Conservation (phyloP, 2,329 filamentous ascomycete genomes). For the Fusarium udum region DNA sequence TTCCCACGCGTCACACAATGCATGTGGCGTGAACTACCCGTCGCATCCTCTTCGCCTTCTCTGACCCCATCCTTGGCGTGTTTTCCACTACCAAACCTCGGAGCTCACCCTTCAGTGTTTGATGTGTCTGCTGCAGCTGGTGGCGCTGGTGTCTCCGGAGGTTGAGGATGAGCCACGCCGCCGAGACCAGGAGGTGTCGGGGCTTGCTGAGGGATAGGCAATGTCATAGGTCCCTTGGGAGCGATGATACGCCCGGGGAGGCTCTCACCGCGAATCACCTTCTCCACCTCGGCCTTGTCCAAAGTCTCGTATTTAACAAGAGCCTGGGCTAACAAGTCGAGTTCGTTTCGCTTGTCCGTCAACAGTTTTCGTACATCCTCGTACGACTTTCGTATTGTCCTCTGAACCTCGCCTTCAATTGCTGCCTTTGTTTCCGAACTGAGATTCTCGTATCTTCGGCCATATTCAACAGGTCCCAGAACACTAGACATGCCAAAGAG, state of each 20-base stretch:
- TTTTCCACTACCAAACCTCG: background rate
- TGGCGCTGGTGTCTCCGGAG: slow-evolving; percentile 48
- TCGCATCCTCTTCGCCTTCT: background rate
- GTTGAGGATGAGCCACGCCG: slow-evolving; percentile 47
- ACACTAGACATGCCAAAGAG: slow-evolving; percentile 87
- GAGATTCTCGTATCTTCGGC: slow-evolving; percentile 80
- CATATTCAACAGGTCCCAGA: slow-evolving; percentile 90
- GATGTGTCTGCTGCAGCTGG: slow-evolving; percentile 47
- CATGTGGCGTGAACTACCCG: slow-evolving; percentile 14
- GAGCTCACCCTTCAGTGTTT: slow-evolving; percentile 37
- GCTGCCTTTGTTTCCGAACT: slow-evolving; percentile 86
- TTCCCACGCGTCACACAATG: slow-evolving; percentile 5
- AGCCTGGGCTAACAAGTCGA: slow-evolving; percentile 88
- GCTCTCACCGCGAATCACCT: slow-evolving; percentile 87
- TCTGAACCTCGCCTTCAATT: slow-evolving; percentile 89
- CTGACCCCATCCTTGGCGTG: slow-evolving; percentile 1
- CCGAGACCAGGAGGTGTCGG: slow-evolving; percentile 49
- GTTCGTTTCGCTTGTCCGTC: slow-evolving; percentile 78
- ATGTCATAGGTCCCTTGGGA: slow-evolving; percentile 59
- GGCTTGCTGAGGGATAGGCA: slow-evolving; percentile 51
- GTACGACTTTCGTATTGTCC: slow-evolving; percentile 83
- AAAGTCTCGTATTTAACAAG: slow-evolving; percentile 95
- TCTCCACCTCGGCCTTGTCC: slow-evolving; percentile 87
- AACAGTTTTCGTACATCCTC: slow-evolving; percentile 77
- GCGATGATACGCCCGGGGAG: slow-evolving; percentile 71